Evolutionary conservation across 345 rosid genomes (phyloP).

Genomic region (Euphorbia tirucalli): DNA sequence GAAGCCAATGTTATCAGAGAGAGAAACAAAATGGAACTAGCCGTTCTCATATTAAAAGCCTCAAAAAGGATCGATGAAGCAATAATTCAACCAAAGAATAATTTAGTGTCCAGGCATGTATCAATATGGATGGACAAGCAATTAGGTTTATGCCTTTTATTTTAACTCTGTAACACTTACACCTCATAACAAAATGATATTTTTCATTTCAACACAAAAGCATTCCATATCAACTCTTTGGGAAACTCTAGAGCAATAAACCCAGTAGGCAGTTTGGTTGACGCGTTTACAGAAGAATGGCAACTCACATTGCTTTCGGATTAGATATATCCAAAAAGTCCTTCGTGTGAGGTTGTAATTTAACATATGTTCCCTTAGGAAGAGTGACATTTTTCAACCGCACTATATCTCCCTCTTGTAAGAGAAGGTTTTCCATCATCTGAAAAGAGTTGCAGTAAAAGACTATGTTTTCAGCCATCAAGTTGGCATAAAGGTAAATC

Average conservation of each 20-base stretch:
- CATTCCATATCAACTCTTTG: not conserved
- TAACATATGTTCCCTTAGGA: conserved; percentile 95
- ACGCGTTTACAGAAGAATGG: not conserved
- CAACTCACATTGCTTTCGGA: conserved; percentile 94
- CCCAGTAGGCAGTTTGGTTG: not conserved
- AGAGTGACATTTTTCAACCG: conserved; percentile 83
- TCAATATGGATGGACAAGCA: not conserved
- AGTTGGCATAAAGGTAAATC: conserved; percentile 5
- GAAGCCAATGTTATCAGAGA: not conserved
- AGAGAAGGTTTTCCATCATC: conserved; percentile 98
- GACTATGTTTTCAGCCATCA: not conserved
- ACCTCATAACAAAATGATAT: not conserved
- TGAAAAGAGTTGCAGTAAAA: conserved; percentile 25
- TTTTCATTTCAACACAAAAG: not conserved
- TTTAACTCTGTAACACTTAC: not conserved
- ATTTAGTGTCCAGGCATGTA: not conserved
- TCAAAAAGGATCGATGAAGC: too few relatives aligned
- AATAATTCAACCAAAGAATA: not conserved
- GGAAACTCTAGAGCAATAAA: not conserved
- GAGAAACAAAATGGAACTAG: not conserved
- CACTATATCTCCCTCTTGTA: conserved; percentile 93
- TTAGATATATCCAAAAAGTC: conserved; percentile 95
- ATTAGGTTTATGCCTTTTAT: not conserved
- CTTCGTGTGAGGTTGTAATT: conserved; percentile 92
- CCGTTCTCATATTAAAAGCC: not conserved